phyloP scores from a whole-genome alignment of 306 rosid genomes.

The Cyclanthera cordifolia region DNA sequence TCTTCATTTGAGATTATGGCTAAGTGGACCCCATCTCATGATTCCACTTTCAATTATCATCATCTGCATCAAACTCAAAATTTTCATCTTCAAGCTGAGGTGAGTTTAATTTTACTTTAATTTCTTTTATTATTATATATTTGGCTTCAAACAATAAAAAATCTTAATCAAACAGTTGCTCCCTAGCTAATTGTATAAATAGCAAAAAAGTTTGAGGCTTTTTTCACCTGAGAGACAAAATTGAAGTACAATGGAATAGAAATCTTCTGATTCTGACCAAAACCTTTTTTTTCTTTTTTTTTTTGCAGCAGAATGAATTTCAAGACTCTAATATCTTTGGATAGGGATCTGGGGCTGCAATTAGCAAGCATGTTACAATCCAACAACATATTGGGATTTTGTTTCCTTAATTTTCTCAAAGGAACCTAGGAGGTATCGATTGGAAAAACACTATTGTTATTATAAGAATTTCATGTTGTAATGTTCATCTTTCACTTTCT shows the following conservation, averaged over 20 bases:
- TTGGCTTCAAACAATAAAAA: neutral
- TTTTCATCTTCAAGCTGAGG: conserved; percentile 36
- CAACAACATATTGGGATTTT: conserved; percentile 19
- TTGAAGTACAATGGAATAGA: neutral
- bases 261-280: neutral
- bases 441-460: neutral
- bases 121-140: too few species aligned
- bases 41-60: conserved; percentile 36
- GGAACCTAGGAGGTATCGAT: conserved; percentile 7
- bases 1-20: conserved; percentile 22
- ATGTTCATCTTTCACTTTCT: neutral
- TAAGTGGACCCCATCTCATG: conserved; percentile 49
- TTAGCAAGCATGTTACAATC: conserved; percentile 34
- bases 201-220: neutral
- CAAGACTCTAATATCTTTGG: conserved; percentile 39
- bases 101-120: conserved; percentile 20
- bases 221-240: neutral
- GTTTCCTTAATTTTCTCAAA: neutral
- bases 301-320: conserved; percentile 65
- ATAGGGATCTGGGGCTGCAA: conserved; percentile 37
- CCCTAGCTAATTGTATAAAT: neutral
- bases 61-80: conserved; percentile 23
- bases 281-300: neutral
- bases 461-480: neutral
- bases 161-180: conserved; percentile 1